Base-by-base conservation (phyloP, 2,329 filamentous ascomycete genomes). In the Ascochyta viciae-villosae region DNA sequence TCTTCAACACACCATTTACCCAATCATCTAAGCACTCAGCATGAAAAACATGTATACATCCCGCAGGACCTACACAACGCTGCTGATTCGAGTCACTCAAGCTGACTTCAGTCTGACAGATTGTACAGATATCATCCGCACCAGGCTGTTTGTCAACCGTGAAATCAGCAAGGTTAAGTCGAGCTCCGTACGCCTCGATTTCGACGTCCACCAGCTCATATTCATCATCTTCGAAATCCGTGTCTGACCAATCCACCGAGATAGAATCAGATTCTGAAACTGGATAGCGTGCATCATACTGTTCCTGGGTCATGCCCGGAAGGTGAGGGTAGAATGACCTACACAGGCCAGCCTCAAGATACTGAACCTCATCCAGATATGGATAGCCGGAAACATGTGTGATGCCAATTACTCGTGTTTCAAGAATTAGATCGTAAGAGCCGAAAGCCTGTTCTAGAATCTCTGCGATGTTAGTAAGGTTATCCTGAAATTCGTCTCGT, bases 81-180 rank as follows among this genome's bases (percentile, higher is more conserved):
- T n/a, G 26, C 12, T 4, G 16, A 29, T n/a, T n/a, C 12, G 43
- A 31, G 6, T 46, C 39, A 35, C 1, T 3, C 9, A 27, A 8
- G 16, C 6, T 13, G 23, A 53, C 31, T 2, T 12, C 15, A 7
- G 31, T 7, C 23, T 53, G 37, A 23, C 50, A 53, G 3, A 39
- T 46, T 9, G 35, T 46, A 24, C 42, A 53, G 27, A 53, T 41
- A 27, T 52, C 41, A 34, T 15, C 49, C 15, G 27, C 22, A 45
- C 23, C 35, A 13, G 41, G 34, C 19, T 40, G 13, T 15, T 34
- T 45, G 8, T 10, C n/a, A 5, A 13, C 1, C 3, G 26, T 27
- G 16, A 45, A 34, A 10, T 45, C 16, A 6, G n/a, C 27, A 24
- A 52, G 16, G 19, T 45, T 23, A 13, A 45, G 24, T 15, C 22